A percentile compares a stretch with the other conserved stretches of the same genome.
These are phyloP conservation scores for Yamadazyma aaseri DNA, from an alignment of 1,139 yeast genomes.

Conservation along the genomic window DNA sequence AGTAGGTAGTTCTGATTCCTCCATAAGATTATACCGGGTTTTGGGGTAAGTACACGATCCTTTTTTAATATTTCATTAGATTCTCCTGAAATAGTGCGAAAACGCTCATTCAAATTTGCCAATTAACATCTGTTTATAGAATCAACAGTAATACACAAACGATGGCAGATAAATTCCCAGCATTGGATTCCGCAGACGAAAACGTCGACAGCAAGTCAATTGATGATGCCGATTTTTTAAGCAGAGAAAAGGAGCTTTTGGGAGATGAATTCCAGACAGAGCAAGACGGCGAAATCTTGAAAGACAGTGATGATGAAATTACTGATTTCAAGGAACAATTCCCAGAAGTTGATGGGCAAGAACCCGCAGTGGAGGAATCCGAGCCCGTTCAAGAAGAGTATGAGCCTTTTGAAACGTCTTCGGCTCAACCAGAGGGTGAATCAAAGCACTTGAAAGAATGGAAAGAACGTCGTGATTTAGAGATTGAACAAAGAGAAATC, in stretches of 20 bases:
- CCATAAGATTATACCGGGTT: slow-evolving; percentile 55
- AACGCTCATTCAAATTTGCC: too few relatives aligned
- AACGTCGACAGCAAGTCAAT: slow-evolving; percentile 27
- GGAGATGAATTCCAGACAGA: slow-evolving; percentile 82
- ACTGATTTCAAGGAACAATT: slow-evolving; percentile 66
- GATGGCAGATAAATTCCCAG: slow-evolving; percentile 90
- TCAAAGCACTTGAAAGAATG: slow-evolving; percentile 69
- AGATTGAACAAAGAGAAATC: slow-evolving; percentile 79
- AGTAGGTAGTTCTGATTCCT: slow-evolving; percentile 68
- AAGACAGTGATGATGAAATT: slow-evolving; percentile 58
- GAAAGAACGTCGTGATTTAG: slow-evolving; percentile 81
- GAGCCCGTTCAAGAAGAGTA: slow-evolving; percentile 24
- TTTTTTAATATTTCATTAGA: too few relatives aligned
- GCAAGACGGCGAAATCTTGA: slow-evolving; percentile 55
- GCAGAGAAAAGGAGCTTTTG: slow-evolving; percentile 80
- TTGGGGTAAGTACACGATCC: background rate
- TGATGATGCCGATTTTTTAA: slow-evolving; percentile 61
- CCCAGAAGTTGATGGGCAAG: slow-evolving; percentile 53
- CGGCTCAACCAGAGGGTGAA: slow-evolving; percentile 33
- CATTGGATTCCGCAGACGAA: slow-evolving; percentile 56
- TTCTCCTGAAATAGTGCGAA: too few relatives aligned
- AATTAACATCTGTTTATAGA: too few relatives aligned
- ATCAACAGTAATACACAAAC: slow-evolving; percentile 1
- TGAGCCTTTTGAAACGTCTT: slow-evolving; percentile 23
- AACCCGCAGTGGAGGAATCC: slow-evolving; percentile 23